Evolutionary conservation across 257 asterid species (phyloP).

Genomic region (Rauvolfia tetraphylla): DNA sequence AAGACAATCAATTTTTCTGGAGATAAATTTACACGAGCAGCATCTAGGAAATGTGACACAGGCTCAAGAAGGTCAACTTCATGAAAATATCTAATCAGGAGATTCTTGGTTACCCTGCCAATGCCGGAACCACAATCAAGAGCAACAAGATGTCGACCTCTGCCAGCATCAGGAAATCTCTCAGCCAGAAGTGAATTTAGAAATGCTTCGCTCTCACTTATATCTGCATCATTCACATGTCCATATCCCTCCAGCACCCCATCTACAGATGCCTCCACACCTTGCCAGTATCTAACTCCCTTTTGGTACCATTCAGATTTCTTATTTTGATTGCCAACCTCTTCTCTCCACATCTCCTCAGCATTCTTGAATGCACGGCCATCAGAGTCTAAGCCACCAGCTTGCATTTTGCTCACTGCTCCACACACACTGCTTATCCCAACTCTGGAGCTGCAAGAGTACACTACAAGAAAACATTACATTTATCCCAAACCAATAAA

Average conservation of each 20-base stretch:
- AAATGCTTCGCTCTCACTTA: slow-evolving; percentile 69
- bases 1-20: slow-evolving; percentile 63
- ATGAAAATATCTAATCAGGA: slow-evolving; percentile 75
- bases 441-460: not conserved
- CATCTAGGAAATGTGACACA: slow-evolving; percentile 79
- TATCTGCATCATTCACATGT: slow-evolving; percentile 73
- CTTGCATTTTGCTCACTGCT: slow-evolving; percentile 39
- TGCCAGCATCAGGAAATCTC: slow-evolving; percentile 58
- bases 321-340: slow-evolving; percentile 68
- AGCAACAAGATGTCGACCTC: slow-evolving; percentile 56
- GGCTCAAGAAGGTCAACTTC: slow-evolving; percentile 99
- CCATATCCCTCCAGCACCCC: slow-evolving; percentile 94
- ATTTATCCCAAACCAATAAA: not conserved
- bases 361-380: slow-evolving; percentile 72
- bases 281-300: slow-evolving; percentile 89
- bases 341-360: slow-evolving; percentile 92
- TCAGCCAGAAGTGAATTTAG: slow-evolving; percentile 62
- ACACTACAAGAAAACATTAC: not conserved
- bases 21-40: slow-evolving; percentile 78
- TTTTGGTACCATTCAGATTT: slow-evolving; percentile 73
- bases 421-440: not conserved
- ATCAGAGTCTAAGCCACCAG: slow-evolving; percentile 59
- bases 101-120: slow-evolving; percentile 82
- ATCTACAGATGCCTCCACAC: slow-evolving; percentile 91
- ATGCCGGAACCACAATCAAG: slow-evolving; percentile 99